Percentiles rank a stretch among this genome's conserved stretches.
Conservation (phyloP, 345 rosid genomes). For the Populus simonii region DNA sequence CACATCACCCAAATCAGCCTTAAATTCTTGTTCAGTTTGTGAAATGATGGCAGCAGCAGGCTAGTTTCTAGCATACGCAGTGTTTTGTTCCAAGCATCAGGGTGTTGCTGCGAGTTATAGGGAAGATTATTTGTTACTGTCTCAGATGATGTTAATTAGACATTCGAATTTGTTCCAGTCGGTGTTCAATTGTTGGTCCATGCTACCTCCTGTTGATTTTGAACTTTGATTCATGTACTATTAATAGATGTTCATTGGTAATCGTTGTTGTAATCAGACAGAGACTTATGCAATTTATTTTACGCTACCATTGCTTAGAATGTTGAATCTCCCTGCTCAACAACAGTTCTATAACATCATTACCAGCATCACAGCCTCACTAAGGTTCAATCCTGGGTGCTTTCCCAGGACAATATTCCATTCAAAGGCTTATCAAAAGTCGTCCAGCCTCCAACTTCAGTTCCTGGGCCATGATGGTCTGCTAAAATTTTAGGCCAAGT, state of each 20-base stretch:
- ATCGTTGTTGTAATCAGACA: background rate
- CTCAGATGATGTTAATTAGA: too few relatives aligned
- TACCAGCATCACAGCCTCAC: too few relatives aligned
- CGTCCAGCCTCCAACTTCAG: too few relatives aligned
- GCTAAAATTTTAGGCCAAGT: background rate
- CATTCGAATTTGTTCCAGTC: background rate
- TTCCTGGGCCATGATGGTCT: background rate
- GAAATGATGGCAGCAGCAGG: background rate
- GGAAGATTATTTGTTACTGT: background rate
- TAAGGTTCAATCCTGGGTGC: too few relatives aligned
- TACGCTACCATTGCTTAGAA: background rate
- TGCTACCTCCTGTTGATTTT: background rate
- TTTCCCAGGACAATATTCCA: too few relatives aligned
- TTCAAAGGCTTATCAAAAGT: background rate
- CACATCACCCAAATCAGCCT: background rate
- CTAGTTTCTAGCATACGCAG: background rate
- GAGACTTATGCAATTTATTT: background rate
- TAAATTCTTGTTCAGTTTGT: background rate
- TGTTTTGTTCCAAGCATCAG: background rate
- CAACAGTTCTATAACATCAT: background rate
- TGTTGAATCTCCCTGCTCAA: background rate
- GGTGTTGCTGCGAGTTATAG: background rate
- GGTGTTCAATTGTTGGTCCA: background rate
- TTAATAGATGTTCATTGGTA: background rate
- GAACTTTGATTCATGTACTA: background rate